Evolutionary conservation across 192 early-diverging fungal genomes (phyloP), one percentile per base, ranked within the genome.

Genomic region (Neocallimastix lanati): DNA sequence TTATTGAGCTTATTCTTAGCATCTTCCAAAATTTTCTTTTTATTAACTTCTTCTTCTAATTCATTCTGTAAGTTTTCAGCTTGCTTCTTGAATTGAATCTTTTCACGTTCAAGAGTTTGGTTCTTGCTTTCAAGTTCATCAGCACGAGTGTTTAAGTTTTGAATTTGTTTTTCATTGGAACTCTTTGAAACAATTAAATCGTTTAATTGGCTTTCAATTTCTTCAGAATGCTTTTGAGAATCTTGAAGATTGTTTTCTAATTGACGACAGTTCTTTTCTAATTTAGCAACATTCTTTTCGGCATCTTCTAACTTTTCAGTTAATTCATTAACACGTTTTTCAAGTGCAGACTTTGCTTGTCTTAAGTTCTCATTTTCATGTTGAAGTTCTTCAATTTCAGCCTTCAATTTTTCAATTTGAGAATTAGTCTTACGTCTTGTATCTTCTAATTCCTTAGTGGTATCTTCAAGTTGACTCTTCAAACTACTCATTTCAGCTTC

Each of bases 141-240:
- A 5, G 89, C 76, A 36, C 82, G 85, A 1, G 88, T 83, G 78
- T 85, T 86, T 16, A 87, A 79, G 13, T 84, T 78, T 21, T 83
- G 79, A 76, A 94, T 80, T 83, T 94, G 90, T 78, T 90, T 84
- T 81, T 96, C 94, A 6, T 92, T 81, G 30, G 86, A 84, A 16
- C 94, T 93, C 35, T 93, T 82, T 29, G 88, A 87, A 6, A 84
- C 82, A 36, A 86, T 85, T 76, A 89, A 84, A 80, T 95, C 92
- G 15, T 84, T 82, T 21, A 94, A 82, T 13, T 86, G 84, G 29
- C 87, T 85, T 35, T 92, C 91, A n/a, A 94, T 81, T 77, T 90
- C 91, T 2, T 84, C 84, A 4, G 81, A 36, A 50, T 79, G 50
- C 11, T 79, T 77, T 76, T 81, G 78, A 58, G 85, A 37, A 29